These are phyloP conservation scores for Celoporthe dispersa DNA, from an alignment of 2,329 filamentous ascomycete genomes.

Conservation along the genomic window DNA sequence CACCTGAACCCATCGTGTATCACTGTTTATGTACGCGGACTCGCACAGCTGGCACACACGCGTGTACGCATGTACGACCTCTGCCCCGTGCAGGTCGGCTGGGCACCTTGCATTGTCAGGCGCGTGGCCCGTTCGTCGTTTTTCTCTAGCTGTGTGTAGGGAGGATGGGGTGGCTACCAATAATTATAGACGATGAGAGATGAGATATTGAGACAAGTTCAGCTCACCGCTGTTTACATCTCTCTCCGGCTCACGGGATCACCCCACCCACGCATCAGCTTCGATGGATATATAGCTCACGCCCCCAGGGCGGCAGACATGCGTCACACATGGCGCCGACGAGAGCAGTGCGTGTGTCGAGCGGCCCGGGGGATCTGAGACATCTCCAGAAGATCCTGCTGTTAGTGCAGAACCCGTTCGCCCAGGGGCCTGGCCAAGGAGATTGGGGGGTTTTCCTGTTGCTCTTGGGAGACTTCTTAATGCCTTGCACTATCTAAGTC, in stretches of 20 bases:
- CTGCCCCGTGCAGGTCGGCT: neutral
- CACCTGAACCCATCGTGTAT: slow-evolving; percentile 9
- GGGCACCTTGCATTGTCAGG: neutral
- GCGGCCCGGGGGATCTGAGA: too few species aligned
- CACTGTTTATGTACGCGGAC: neutral
- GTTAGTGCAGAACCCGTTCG: too few species aligned
- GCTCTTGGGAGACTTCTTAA: neutral
- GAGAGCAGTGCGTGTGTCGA: too few species aligned
- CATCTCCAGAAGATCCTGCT: too few species aligned
- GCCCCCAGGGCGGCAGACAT: too few species aligned
- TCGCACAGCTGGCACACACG: neutral
- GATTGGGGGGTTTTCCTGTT: neutral
- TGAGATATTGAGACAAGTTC: too few species aligned
- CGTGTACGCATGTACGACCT: neutral
- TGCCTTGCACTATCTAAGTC: neutral
- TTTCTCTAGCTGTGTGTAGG: neutral
- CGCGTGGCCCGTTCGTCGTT: neutral
- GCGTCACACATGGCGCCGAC: too few species aligned
- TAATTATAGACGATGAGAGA: neutral
- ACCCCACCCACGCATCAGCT: too few species aligned
- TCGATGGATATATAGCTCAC: too few species aligned
- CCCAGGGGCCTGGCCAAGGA: too few species aligned
- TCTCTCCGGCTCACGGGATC: too few species aligned
- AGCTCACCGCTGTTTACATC: too few species aligned
- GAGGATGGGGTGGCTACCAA: neutral